These are phyloP conservation scores for Vitellaria paradoxa DNA, from an alignment of 179 eudicot genomes.

Conservation along the genomic window DNA sequence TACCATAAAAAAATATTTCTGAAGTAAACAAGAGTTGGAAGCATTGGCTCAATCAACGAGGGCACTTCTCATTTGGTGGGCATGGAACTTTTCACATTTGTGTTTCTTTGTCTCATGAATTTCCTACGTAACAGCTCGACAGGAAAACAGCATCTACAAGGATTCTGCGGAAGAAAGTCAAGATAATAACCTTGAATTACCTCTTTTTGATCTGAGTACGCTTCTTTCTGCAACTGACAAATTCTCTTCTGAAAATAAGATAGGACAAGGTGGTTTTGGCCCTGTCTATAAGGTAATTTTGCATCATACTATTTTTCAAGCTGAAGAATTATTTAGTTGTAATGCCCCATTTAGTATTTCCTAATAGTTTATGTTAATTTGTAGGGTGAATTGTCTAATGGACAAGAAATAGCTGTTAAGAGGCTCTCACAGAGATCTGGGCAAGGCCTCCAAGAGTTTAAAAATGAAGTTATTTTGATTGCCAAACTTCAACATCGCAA, in stretches of 20 bases:
- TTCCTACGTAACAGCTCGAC: conserved; percentile 3
- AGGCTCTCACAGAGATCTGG: conserved; percentile 29
- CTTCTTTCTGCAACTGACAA: conserved; percentile 57
- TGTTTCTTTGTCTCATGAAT: not conserved
- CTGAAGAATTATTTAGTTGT: not conserved
- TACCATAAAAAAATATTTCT: too few relatives aligned
- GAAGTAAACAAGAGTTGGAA: too few relatives aligned
- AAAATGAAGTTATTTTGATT: conserved; percentile 31
- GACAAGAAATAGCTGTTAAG: conserved; percentile 50
- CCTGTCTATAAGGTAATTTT: conserved; percentile 70
- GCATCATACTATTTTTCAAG: not conserved
- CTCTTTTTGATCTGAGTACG: conserved; percentile 45
- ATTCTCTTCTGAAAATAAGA: conserved; percentile 55
- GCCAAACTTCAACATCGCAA: conserved; percentile 39
- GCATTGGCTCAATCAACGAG: not conserved
- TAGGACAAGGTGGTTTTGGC: conserved; percentile 92
- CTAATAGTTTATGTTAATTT: not conserved
- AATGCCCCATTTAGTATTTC: not conserved
- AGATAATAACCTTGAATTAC: conserved; percentile 46
- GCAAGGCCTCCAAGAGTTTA: conserved; percentile 33
- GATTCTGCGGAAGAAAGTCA: conserved; percentile 27
- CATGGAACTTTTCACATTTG: not conserved
- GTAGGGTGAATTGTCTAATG: conserved; percentile 38
- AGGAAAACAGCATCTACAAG: conserved; percentile 4
- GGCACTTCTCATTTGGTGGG: not conserved